Evolutionary conservation across 192 early-diverging fungal species (phyloP).

Genomic region (Chytriomyces sp.): DNA sequence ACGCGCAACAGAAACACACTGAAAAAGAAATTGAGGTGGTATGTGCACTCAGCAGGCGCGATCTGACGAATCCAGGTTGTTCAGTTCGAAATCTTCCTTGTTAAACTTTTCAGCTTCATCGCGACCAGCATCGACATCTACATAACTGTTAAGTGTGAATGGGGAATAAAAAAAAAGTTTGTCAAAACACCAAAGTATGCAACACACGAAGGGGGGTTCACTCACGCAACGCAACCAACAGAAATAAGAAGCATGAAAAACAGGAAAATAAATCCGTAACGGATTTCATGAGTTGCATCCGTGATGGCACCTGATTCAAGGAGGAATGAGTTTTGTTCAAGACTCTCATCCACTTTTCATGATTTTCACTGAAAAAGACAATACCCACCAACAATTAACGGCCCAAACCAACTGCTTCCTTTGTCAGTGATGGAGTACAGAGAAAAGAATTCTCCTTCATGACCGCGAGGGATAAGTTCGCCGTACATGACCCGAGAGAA

Average conservation of each 20-base stretch:
- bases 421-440: constrained; percentile 48
- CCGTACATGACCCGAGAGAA: constrained; percentile 36
- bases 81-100: not conserved
- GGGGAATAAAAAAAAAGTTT: not conserved
- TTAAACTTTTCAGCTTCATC: not conserved
- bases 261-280: constrained; percentile 27
- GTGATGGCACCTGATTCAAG: constrained; percentile 52
- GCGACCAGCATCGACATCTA: not conserved
- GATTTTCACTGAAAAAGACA: not conserved
- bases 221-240: not conserved
- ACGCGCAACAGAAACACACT: no score
- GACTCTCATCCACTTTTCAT: no score
- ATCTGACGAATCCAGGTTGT: not conserved
- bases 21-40: no score
- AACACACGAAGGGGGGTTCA: no score
- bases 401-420: constrained; percentile 44
- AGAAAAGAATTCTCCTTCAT: constrained; percentile 47
- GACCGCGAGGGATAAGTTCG: constrained; percentile 43
- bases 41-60: no score
- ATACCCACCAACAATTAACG: constrained; percentile 37
- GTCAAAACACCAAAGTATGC: not conserved
- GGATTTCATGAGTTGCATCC: constrained; percentile 43
- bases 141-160: not conserved
- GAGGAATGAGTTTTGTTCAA: no score
- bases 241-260: constrained; percentile 20